Base-by-base conservation (phyloP, 345 rosid genomes). In the Corchorus capsularis region DNA sequence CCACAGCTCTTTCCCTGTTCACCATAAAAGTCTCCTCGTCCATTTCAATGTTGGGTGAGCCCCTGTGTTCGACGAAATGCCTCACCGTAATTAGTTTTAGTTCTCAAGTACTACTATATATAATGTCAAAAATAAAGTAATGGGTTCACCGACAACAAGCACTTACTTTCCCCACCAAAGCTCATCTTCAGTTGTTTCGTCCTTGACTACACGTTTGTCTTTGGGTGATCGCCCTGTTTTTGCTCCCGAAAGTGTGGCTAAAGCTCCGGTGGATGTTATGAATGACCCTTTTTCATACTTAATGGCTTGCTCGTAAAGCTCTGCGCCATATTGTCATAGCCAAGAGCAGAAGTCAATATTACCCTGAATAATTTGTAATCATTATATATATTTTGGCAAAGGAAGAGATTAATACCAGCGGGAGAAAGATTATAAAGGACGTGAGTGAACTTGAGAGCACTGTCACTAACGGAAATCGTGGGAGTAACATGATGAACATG, bases 111-210 rank as follows among this genome's bases (percentile, higher is more conserved):
- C 27, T 27, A 27, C n/a, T 27, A 27, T n/a, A n/a, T n/a, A n/a
- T n/a, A 27, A 27, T 27, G 27, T 27, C 27, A 27, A 27, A 27
- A 27, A 27, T 27, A 27, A 27, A 0, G 27, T 0, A 0, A 27
- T 27, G 27, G 43, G 43, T 39, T 39, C 41, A 5, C 41, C 41
- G 41, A 39, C 2, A n/a, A n/a, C n/a, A n/a, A 27, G 27, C 27
- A 89, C 98, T 89, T 74, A 94, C 98, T 90, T 94, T 50, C 98
- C 98, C 98, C 98, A 94, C 98, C 98, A 94, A 76, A 94, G 98
- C 41, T 89, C 95, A 6, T 81, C 81, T 67, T 85, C 87, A 0
- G 97, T 90, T 16, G 86, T 80, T 10, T 84, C 89, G 64, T 94
- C 98, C 87, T 75, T 92, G 75, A 94, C 98, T 5, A 94, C 93